These are phyloP conservation scores for Hortiboletus flavorubellus DNA, from an alignment of 768 basidiomycete species.

Conservation along the genomic window DNA sequence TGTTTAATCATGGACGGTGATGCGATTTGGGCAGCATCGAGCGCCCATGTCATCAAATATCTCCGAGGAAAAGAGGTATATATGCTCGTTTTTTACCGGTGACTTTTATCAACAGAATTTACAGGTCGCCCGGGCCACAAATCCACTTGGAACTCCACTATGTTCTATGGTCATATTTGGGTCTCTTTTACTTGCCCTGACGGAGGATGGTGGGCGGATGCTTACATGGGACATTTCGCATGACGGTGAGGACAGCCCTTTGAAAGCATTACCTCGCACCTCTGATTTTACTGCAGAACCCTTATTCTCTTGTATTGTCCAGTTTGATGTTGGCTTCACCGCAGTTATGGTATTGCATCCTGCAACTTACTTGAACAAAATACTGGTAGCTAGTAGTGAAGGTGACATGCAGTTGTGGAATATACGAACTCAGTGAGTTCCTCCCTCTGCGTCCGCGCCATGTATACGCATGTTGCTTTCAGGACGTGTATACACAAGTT, in stretches of 20 bases:
- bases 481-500: slow-evolving; percentile 87
- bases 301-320: slow-evolving; percentile 50
- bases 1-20: slow-evolving; percentile 81
- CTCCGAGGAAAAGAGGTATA: slow-evolving; percentile 82
- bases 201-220: slow-evolving; percentile 74
- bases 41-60: slow-evolving; percentile 69
- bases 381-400: slow-evolving; percentile 77
- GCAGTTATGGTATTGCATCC: slow-evolving; percentile 89
- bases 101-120: slow-evolving; percentile 5
- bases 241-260: slow-evolving; percentile 45
- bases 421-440: slow-evolving; percentile 69
- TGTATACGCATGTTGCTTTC: background rate
- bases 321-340: slow-evolving; percentile 80
- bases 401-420: slow-evolving; percentile 95
- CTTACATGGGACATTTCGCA: slow-evolving; percentile 69
- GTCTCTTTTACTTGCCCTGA: slow-evolving; percentile 71
- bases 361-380: slow-evolving; percentile 94
- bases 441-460: background rate
- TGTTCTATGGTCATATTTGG: slow-evolving; percentile 77
- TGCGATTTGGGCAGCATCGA: slow-evolving; percentile 78
- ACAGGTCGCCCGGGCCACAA: slow-evolving; percentile 53
- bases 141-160: slow-evolving; percentile 60
- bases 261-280: background rate
- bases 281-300: slow-evolving; percentile 19
- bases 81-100: background rate